Conservation (phyloP, 208 protist genomes). For the Acanthamoeba healyi region DNA sequence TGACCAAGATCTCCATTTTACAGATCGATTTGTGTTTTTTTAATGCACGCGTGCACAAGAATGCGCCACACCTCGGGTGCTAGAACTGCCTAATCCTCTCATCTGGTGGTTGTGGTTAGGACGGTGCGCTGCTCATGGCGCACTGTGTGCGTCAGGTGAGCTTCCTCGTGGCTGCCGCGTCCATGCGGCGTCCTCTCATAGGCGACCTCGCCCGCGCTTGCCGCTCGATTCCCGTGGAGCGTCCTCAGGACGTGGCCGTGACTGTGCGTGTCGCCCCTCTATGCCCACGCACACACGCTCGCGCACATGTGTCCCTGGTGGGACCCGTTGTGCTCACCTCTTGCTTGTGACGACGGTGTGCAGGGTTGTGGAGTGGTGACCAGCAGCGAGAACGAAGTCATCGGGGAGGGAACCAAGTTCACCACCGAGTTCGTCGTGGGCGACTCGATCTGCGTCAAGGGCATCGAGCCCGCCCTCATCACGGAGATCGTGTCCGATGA, state of each 20-base stretch:
- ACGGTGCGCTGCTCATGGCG: constrained; percentile 94
- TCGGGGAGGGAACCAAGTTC: constrained; percentile 91
- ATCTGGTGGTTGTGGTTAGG: constrained; percentile 77
- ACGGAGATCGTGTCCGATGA: constrained; percentile 88
- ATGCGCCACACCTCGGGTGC: too few relatives aligned
- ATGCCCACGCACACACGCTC: constrained; percentile 30
- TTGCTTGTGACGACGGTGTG: neutral
- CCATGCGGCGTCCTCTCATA: constrained; percentile 91
- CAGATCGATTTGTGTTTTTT: too few relatives aligned
- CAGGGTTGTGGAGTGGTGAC: constrained; percentile 88
- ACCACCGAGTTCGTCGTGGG: constrained; percentile 86
- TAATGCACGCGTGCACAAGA: too few relatives aligned
- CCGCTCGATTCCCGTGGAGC: constrained; percentile 94
- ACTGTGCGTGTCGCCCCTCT: neutral
- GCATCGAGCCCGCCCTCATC: constrained; percentile 91
- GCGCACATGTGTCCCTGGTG: neutral
- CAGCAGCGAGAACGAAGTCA: constrained; percentile 86
- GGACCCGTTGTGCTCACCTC: too few relatives aligned
- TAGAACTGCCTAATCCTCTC: neutral
- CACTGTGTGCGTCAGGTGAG: constrained; percentile 91
- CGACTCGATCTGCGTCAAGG: constrained; percentile 89
- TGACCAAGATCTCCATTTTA: too few relatives aligned
- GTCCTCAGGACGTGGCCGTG: constrained; percentile 94
- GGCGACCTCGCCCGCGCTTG: constrained; percentile 93
- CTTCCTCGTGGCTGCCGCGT: constrained; percentile 96